phyloP scores from a whole-genome alignment of 1,284 basidiomycete species.

The Volvariella surrecta region DNA sequence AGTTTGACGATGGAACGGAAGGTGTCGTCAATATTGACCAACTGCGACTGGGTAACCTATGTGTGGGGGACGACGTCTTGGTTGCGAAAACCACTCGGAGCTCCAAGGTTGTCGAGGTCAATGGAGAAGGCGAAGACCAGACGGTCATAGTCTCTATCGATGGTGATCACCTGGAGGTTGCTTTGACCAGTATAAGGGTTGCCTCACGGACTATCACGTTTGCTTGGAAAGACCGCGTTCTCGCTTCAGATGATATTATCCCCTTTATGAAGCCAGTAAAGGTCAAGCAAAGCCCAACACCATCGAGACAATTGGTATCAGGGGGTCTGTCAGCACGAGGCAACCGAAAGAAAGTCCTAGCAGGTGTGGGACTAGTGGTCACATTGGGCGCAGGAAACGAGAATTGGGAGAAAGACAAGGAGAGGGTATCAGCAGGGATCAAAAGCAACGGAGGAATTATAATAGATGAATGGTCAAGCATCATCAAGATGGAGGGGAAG shows the following conservation, averaged over 20 bases:
- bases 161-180: slow-evolving; percentile 24
- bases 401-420: slow-evolving; percentile 26
- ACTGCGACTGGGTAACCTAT: slow-evolving; percentile 44
- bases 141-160: slow-evolving; percentile 31
- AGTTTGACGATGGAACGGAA: slow-evolving; percentile 52
- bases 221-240: slow-evolving; percentile 44
- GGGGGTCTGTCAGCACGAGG: slow-evolving; percentile 21
- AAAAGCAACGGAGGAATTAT: slow-evolving; percentile 49
- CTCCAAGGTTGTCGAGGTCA: slow-evolving; percentile 22
- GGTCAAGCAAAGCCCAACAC: slow-evolving; percentile 29
- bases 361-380: slow-evolving; percentile 39
- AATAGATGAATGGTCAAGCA: slow-evolving; percentile 54
- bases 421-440: slow-evolving; percentile 35
- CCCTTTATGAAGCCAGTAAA: slow-evolving; percentile 23
- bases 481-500: slow-evolving; percentile 54
- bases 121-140: slow-evolving; percentile 20
- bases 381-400: slow-evolving; percentile 31
- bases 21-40: slow-evolving; percentile 39
- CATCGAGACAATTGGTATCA: slow-evolving; percentile 28
- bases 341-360: slow-evolving; percentile 27
- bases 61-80: slow-evolving; percentile 48
- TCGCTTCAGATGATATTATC: slow-evolving; percentile 31
- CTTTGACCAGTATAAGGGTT: slow-evolving; percentile 33
- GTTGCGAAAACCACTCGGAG: slow-evolving; percentile 19
- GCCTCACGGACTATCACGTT: slow-evolving; percentile 36